Conservation (phyloP, 345 rosid genomes). For the Leavenworthia alabamica region DNA sequence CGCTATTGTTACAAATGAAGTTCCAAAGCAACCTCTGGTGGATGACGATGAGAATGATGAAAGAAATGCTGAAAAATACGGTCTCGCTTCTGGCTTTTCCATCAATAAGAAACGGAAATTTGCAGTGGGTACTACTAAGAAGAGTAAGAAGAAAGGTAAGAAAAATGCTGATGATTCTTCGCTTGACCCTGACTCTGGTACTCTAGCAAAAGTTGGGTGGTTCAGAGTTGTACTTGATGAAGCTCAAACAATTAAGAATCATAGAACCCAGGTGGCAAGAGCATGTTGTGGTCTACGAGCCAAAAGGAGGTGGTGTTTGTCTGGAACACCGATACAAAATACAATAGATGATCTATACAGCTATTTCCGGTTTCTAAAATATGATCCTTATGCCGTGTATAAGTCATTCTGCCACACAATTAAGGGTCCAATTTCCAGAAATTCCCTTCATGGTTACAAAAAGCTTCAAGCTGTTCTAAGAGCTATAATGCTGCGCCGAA, state of each 20-base stretch:
- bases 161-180: conserved; percentile 47
- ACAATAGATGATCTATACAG: conserved; percentile 86
- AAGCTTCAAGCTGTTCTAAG: conserved; percentile 84
- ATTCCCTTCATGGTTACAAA: conserved; percentile 72
- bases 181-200: conserved; percentile 54
- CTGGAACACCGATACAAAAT: conserved; percentile 98
- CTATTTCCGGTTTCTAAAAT: conserved; percentile 90
- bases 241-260: conserved; percentile 98
- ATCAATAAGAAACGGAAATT: conserved; percentile 52
- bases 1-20: conserved; percentile 79
- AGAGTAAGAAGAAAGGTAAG: conserved; percentile 60
- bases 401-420: conserved; percentile 56
- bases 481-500: conserved; percentile 94
- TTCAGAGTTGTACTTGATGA: conserved; percentile 85
- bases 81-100: conserved; percentile 62
- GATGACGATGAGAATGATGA: conserved; percentile 75
- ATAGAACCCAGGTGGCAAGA: conserved; percentile 93
- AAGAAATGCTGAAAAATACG: conserved; percentile 51
- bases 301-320: conserved; percentile 93
- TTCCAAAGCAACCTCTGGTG: conserved; percentile 76
- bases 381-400: conserved; percentile 72
- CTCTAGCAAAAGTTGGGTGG: conserved; percentile 83
- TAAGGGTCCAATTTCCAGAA: conserved; percentile 67
- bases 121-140: conserved; percentile 34
- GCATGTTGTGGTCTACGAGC: conserved; percentile 97